Base-by-base conservation (phyloP, 140 eudicot species). In the Oenanthe javanica region DNA sequence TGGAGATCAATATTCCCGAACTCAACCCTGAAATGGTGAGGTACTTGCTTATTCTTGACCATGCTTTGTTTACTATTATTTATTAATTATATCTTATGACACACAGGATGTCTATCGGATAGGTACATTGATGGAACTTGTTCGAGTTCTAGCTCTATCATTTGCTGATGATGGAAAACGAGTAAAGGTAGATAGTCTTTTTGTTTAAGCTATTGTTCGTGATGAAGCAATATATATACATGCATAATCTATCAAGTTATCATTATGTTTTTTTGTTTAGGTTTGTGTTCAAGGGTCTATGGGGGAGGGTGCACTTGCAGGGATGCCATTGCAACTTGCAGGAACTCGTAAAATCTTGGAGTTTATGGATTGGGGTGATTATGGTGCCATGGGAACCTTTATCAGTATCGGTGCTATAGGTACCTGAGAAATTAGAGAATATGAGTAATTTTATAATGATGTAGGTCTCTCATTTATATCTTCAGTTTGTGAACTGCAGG, bases 231-330 rank as follows among this genome's bases (percentile, higher is more conserved):
- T 72, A 13, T 31, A 31, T 31, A 31, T 77, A 63, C 69, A 13
- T 31, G 10, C 40, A 12, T 11, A 4, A 23, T 52, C 55, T 79
- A 52, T 21, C 59, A 15, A 80, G 25, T 48, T 27, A 80, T 27
- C 77, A 31, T 31, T 31, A 31, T 31, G 31, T 31, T 45, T 54
- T 4, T 72, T 57, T 18, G 1, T 86, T 74, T 71, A 96, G 99
- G 99, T 96, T 54, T 93, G 90, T 81, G 99, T 96, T 46, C 99
- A 96, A 88, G 99, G 99, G 82, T 96, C 99, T n/a, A 96, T 96
- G 99, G 99, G 99, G 16, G 90, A 89, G 87, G 99, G 99, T 77
- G 92, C 97, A 79, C 92, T 93, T 43, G 96, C 99, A 46, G 99
- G 99, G 67, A 96, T 93, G 84, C 99, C 98, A 19, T 82, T 96